Percentiles rank a stretch among this genome's conserved stretches.
Evolutionary conservation across 2,329 filamentous ascomycete species (phyloP).

Genomic region (Fusarium heterosporum): DNA sequence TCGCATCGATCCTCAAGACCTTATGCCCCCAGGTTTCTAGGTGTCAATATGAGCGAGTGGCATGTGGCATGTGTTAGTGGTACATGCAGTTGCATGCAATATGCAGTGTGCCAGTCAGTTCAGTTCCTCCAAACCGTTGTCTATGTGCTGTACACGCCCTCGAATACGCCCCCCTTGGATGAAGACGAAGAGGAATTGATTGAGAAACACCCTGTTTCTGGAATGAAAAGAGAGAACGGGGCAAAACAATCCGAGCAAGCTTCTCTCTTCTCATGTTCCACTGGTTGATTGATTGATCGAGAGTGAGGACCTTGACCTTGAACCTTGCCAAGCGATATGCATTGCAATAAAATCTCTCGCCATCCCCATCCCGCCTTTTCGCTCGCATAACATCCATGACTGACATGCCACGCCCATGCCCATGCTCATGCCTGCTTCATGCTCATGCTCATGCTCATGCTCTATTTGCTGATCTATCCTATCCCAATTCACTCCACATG

Average conservation of each 20-base stretch:
- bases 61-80: slow-evolving; percentile 11
- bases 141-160: slow-evolving; percentile 9
- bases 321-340: slow-evolving; percentile 28
- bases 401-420: not conserved
- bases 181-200: not conserved
- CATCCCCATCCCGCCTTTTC: slow-evolving; percentile 38
- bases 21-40: slow-evolving; percentile 19
- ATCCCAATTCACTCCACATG: slow-evolving; percentile 4
- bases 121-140: slow-evolving; percentile 10
- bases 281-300: not conserved
- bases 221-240: not conserved
- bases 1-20: not conserved
- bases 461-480: not conserved
- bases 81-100: slow-evolving; percentile 16
- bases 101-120: slow-evolving; percentile 28
- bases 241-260: not conserved
- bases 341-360: slow-evolving; percentile 41
- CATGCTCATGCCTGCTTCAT: slow-evolving; percentile 3
- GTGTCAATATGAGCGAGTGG: slow-evolving; percentile 3
- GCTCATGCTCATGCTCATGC: not conserved
- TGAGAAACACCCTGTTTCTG: slow-evolving; percentile 18
- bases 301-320: slow-evolving; percentile 24
- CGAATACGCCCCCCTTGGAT: slow-evolving; percentile 14
- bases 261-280: slow-evolving; percentile 1
- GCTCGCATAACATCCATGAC: slow-evolving; percentile 27